A percentile compares a stretch with the other conserved stretches of the same genome.
Evolutionary conservation across 2,329 filamentous ascomycete genomes (phyloP).

Genomic region (Helotiales sp.): DNA sequence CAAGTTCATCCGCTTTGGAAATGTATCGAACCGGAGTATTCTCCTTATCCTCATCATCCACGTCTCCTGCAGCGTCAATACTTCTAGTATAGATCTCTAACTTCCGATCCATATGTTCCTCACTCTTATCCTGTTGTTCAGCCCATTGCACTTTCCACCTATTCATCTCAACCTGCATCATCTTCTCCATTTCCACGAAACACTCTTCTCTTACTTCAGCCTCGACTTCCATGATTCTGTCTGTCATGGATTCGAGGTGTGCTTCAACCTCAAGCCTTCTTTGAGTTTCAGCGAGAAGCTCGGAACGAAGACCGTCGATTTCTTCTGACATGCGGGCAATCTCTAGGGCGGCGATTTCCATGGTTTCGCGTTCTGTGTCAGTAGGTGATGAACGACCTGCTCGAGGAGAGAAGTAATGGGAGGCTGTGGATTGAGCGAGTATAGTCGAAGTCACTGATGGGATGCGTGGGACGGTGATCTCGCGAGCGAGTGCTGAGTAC

Average conservation of each 20-base stretch:
- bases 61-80: slow-evolving; percentile 39
- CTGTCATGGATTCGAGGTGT: slow-evolving; percentile 66
- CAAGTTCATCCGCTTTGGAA: slow-evolving; percentile 52
- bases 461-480: slow-evolving; percentile 87
- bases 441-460: slow-evolving; percentile 80
- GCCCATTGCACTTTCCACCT: slow-evolving; percentile 81
- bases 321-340: slow-evolving; percentile 78
- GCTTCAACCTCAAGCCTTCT: slow-evolving; percentile 71
- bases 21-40: slow-evolving; percentile 46
- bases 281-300: slow-evolving; percentile 70
- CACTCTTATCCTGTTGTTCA: slow-evolving; percentile 74
- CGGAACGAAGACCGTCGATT: slow-evolving; percentile 70
- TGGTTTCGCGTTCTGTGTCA: slow-evolving; percentile 62
- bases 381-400: slow-evolving; percentile 36
- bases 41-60: slow-evolving; percentile 57
- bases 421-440: slow-evolving; percentile 26
- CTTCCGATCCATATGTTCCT: slow-evolving; percentile 87
- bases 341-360: slow-evolving; percentile 79
- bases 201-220: slow-evolving; percentile 87
- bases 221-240: slow-evolving; percentile 68
- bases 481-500: slow-evolving; percentile 88
- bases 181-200: slow-evolving; percentile 79
- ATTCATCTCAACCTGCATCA: slow-evolving; percentile 70
- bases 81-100: slow-evolving; percentile 69
- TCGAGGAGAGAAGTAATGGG: slow-evolving; percentile 25